Evolutionary conservation across 192 early-diverging fungal genomes (phyloP), one percentile per base, ranked within the genome.

Genomic region (Coemansia reversa): DNA sequence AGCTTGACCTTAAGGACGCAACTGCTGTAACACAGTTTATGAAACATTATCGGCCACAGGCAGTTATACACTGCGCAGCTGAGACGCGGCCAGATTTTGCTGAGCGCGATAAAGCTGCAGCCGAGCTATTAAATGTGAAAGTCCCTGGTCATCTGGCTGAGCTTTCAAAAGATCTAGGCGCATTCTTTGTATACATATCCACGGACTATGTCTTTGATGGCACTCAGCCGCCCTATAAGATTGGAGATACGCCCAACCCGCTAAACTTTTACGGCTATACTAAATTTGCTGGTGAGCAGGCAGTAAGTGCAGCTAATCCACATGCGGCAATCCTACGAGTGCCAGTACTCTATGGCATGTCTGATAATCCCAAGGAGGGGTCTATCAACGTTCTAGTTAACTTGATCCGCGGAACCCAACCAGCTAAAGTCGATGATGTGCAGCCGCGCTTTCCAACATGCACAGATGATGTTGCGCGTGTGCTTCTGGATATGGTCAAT

Each of bases 171-270:
- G 49, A 64, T 7, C 56, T 75, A 5, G 78, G 75, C 7, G 81
- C 90, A 33, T 83, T 84, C 56, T 69, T 94, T 52, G 82, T 92
- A 24, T 93, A 96, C 67, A 86, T 96, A 24, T 92, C 91, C 7
- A 91, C 94, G 1, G 93, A 96, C 70, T 96, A 96, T 68, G 94
- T 96, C 20, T 96, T 96, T 83, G 93, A 96, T 57, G 94, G 94
- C 35, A 89, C 78, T 6, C 77, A 70, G 4, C 92, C 94, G 24
- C 87, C 93, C 28, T 96, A 96, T 66, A 67, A 90, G 24, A 86
- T 88, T 0, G 75, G 83, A 23, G 88, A 84, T 54, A 62, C 57
- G 63, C 82, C 90, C 6, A 90, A 90, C 65, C 94, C 94, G 55
- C 66, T 96, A 7, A 89, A 94, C 55, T 87, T 88, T 62, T 96